Percentiles rank a stretch among this genome's conserved stretches.
Conservation (phyloP, 345 rosid species). For the Bruguiera parviflora region DNA sequence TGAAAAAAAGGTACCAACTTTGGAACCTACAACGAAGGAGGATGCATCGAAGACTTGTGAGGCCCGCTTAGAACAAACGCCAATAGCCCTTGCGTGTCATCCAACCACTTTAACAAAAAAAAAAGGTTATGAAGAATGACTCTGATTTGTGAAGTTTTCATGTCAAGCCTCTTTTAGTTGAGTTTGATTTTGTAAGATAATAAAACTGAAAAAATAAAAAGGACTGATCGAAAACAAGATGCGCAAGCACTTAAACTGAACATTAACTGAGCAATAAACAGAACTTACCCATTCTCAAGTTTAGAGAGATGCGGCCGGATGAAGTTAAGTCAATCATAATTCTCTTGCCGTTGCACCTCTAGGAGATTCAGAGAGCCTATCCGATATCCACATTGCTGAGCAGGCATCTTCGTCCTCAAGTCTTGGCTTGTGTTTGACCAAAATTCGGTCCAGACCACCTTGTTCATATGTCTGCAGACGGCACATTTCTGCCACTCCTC, state of each 20-base stretch:
- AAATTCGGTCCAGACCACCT: constrained; percentile 46
- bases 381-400: constrained; percentile 27
- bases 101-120: too few relatives aligned
- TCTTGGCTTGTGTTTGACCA: constrained; percentile 54
- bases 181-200: not conserved
- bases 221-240: not conserved
- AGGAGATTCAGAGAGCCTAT: constrained; percentile 37
- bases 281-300: constrained; percentile 69
- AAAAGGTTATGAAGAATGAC: too few relatives aligned
- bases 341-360: constrained; percentile 71
- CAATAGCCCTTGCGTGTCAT: constrained; percentile 15
- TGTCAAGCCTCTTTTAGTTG: not conserved
- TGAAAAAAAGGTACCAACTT: too few relatives aligned
- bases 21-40: too few relatives aligned
- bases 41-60: too few relatives aligned
- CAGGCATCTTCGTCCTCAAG: constrained; percentile 52
- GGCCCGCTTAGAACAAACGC: too few relatives aligned
- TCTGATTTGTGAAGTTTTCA: not conserved
- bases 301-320: constrained; percentile 63
- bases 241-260: too few relatives aligned
- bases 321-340: constrained; percentile 70
- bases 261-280: not conserved
- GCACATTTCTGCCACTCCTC: constrained; percentile 8
- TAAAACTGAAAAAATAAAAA: not conserved
- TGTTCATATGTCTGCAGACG: constrained; percentile 26